Percentiles rank a stretch among this genome's conserved stretches.
phyloP scores from a whole-genome alignment of 768 basidiomycete species.

The Leccinum barrowsii region DNA sequence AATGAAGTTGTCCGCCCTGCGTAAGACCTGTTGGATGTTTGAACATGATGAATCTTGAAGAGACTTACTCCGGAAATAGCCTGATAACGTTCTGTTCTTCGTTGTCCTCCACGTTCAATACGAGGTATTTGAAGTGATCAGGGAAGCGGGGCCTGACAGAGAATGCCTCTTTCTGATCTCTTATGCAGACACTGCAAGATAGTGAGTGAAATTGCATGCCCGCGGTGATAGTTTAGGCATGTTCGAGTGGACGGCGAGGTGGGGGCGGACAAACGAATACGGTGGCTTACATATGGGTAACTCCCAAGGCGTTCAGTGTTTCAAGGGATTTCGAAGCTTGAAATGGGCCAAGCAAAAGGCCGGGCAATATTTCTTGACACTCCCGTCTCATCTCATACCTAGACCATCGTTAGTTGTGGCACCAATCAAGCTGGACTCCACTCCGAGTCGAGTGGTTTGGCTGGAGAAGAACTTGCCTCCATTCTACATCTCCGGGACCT shows the following conservation, averaged over 20 bases:
- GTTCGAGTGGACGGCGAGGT: neutral
- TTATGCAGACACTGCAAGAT: constrained; percentile 70
- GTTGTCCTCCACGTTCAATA: constrained; percentile 84
- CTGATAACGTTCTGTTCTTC: constrained; percentile 95
- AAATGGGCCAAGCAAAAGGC: constrained; percentile 81
- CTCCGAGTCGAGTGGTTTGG: neutral
- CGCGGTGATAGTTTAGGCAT: neutral
- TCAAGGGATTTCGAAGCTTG: constrained; percentile 82
- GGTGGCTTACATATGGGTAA: constrained; percentile 74
- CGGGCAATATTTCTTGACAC: constrained; percentile 86
- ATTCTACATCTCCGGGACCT: constrained; percentile 80
- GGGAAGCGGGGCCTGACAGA: constrained; percentile 85
- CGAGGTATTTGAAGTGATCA: constrained; percentile 72
- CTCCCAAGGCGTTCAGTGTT: constrained; percentile 55
- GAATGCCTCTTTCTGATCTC: constrained; percentile 86
- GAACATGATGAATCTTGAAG: neutral
- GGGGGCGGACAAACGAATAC: neutral
- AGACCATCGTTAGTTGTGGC: constrained; percentile 10
- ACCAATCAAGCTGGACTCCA: neutral
- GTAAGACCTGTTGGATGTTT: neutral
- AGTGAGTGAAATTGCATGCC: neutral
- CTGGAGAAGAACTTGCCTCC: constrained; percentile 52
- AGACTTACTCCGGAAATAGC: constrained; percentile 75
- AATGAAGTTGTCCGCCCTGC: constrained; percentile 75
- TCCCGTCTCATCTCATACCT: constrained; percentile 97